These are phyloP conservation scores for Aspergillus brunneoviolaceus DNA, from an alignment of 2,329 filamentous ascomycete genomes.

Conservation along the genomic window DNA sequence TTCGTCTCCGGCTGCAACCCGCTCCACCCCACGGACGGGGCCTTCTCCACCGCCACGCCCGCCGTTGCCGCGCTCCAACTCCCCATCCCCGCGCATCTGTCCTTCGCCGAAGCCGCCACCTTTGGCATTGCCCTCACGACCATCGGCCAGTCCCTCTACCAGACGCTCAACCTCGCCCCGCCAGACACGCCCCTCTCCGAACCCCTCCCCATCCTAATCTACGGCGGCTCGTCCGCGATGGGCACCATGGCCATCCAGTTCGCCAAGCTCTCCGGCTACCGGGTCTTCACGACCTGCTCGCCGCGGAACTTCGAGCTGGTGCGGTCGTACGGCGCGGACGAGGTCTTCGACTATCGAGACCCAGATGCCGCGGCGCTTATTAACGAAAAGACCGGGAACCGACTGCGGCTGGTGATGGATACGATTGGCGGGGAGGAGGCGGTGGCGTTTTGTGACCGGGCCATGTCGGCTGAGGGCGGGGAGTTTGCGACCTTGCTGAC, in stretches of 20 bases:
- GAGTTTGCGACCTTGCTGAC: slow-evolving; percentile 29
- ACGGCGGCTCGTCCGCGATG: slow-evolving; percentile 42
- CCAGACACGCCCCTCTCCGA: slow-evolving; percentile 24
- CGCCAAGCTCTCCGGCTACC: slow-evolving; percentile 36
- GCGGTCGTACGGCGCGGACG: slow-evolving; percentile 32
- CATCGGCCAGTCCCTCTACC: slow-evolving; percentile 48
- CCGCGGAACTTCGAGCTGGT: slow-evolving; percentile 35
- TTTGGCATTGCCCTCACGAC: slow-evolving; percentile 54
- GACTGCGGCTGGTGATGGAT: slow-evolving; percentile 37
- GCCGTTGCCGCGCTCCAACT: slow-evolving; percentile 51
- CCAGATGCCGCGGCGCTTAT: slow-evolving; percentile 25
- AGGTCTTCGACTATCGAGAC: slow-evolving; percentile 35
- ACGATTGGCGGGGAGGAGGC: slow-evolving; percentile 29
- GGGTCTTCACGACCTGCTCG: slow-evolving; percentile 35
- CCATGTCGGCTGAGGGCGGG: slow-evolving; percentile 30
- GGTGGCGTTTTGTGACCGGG: slow-evolving; percentile 31
- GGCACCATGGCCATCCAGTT: slow-evolving; percentile 41
- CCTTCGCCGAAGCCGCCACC: slow-evolving; percentile 53
- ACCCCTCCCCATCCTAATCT: slow-evolving; percentile 33
- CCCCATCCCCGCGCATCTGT: slow-evolving; percentile 49
- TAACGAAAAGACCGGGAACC: slow-evolving; percentile 29
- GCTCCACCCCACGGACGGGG: slow-evolving; percentile 48
- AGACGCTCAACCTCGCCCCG: slow-evolving; percentile 29
- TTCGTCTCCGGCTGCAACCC: slow-evolving; percentile 49
- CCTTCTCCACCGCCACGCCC: slow-evolving; percentile 55